Conservation (phyloP, 495 filamentous ascomycete genomes). For the Hypoxylon subgilvum region DNA sequence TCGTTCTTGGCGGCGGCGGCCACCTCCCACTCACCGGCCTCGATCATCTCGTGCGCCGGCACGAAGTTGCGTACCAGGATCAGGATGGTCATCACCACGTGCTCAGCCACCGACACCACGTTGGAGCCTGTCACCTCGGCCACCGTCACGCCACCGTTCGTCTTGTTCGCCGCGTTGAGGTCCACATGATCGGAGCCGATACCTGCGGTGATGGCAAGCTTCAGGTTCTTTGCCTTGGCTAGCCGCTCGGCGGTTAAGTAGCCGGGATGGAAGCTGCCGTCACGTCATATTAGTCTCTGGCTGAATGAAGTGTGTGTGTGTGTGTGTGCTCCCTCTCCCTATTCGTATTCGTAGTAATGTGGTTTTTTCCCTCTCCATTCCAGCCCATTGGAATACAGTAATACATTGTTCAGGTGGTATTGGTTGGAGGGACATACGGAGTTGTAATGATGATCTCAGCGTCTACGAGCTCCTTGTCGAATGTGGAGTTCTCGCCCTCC, state of each 20-base stretch:
- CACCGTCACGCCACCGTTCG: constrained; percentile 96
- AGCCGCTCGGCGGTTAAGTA: constrained; percentile 97
- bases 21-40: constrained; percentile 90
- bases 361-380: background rate
- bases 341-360: background rate
- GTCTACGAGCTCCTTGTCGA: constrained; percentile 94
- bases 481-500: constrained; percentile 89
- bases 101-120: constrained; percentile 88
- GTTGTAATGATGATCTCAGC: constrained; percentile 99
- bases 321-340: background rate
- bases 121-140: constrained; percentile 96
- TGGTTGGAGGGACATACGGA: constrained; percentile 85
- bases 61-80: constrained; percentile 96
- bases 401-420: too few relatives aligned
- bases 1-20: constrained; percentile 96
- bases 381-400: background rate
- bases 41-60: constrained; percentile 93
- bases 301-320: background rate
- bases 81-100: constrained; percentile 99
- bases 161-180: constrained; percentile 95
- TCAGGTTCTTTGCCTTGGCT: constrained; percentile 97
- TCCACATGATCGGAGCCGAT: constrained; percentile 99
- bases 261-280: constrained; percentile 91
- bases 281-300: constrained; percentile 11
- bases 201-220: constrained; percentile 93